Conservation (phyloP, 371 early-diverging fungal species). For the Circinella umbellata region DNA sequence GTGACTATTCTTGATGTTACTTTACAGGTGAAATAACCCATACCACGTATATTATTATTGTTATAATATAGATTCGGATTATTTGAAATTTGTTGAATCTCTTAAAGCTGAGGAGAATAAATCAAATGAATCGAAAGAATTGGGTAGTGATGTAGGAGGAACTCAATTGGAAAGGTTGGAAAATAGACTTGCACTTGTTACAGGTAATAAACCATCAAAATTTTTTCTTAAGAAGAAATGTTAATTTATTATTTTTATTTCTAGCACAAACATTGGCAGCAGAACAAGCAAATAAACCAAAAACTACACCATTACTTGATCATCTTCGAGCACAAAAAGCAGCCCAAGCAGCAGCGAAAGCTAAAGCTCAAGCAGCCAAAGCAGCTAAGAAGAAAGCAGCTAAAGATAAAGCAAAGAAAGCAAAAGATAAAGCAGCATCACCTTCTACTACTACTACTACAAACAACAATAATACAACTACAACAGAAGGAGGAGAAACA, state of each 20-base stretch:
- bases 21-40: too few species aligned
- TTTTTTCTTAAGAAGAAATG: too few species aligned
- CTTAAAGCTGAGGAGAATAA: slow-evolving; percentile 59
- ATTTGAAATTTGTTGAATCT: slow-evolving; percentile 73
- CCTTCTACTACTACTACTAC: too few species aligned
- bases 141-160: slow-evolving; percentile 27
- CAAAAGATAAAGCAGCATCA: slow-evolving; percentile 1
- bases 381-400: slow-evolving; percentile 43
- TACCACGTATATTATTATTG: too few species aligned
- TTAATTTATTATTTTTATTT: too few species aligned
- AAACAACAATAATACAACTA: not conserved
- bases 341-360: slow-evolving; percentile 56
- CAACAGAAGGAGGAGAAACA: slow-evolving; percentile 12
- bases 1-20: too few species aligned
- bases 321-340: slow-evolving; percentile 81
- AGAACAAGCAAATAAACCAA: slow-evolving; percentile 55
- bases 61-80: slow-evolving; percentile 68
- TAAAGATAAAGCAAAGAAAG: slow-evolving; percentile 14
- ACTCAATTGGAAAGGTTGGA: slow-evolving; percentile 56
- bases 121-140: slow-evolving; percentile 33
- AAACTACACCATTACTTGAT: slow-evolving; percentile 78
- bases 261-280: slow-evolving; percentile 49
- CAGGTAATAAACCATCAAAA: slow-evolving; percentile 34
- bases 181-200: slow-evolving; percentile 52
- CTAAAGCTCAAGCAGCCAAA: slow-evolving; percentile 54